Evolutionary conservation across 441 rosid genomes (phyloP).

Genomic region (Eruca vesicaria): DNA sequence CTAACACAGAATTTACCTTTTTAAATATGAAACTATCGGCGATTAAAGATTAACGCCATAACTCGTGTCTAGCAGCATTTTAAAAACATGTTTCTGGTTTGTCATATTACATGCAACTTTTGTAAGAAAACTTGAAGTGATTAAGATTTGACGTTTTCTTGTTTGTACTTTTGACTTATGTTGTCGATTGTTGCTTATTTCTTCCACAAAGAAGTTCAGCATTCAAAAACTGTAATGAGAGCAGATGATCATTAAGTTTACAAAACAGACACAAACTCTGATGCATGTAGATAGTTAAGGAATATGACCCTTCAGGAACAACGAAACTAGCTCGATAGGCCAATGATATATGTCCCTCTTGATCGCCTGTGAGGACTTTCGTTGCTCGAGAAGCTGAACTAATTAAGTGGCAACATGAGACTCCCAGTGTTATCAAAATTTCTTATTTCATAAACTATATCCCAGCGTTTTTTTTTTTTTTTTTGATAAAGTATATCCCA

Average conservation of each 20-base stretch:
- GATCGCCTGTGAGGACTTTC: no score
- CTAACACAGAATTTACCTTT: not conserved
- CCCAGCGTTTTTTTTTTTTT: no score
- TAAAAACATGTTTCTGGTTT: not conserved
- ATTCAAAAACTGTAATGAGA: not conserved
- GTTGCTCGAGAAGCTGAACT: no score
- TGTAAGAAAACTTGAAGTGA: not conserved
- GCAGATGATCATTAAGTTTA: not conserved
- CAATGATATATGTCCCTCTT: no score
- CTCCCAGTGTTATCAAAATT: no score
- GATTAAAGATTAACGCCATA: not conserved
- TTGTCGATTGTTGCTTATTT: not conserved
- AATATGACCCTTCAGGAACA: not conserved
- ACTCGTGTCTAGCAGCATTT: not conserved
- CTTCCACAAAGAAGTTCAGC: not conserved
- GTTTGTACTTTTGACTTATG: not conserved
- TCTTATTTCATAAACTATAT: no score
- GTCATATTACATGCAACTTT: not conserved
- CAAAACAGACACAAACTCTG: not conserved
- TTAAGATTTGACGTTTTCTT: not conserved
- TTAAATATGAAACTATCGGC: not conserved
- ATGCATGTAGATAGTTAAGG: not conserved
- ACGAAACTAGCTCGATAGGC: not conserved
- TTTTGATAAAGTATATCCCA: no score
- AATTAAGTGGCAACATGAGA: no score